Conservation (phyloP, 2,329 filamentous ascomycete genomes). For the Dothideomycetes sp. region DNA sequence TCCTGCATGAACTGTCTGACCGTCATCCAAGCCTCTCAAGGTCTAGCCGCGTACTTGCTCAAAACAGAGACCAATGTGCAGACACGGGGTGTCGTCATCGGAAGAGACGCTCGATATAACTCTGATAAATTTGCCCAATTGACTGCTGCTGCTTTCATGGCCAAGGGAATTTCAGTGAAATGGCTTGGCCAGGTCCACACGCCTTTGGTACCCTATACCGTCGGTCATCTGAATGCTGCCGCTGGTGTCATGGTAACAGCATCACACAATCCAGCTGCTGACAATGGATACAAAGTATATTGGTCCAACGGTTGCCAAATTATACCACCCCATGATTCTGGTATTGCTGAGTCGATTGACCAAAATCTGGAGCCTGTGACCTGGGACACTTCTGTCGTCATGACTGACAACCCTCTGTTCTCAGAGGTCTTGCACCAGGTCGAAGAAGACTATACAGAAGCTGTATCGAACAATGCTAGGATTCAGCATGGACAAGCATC, state of each 20-base stretch:
- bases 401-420: neutral
- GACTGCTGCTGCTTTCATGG: slow-evolving; percentile 50
- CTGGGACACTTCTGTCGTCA: slow-evolving; percentile 29
- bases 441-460: slow-evolving; percentile 5
- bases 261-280: slow-evolving; percentile 54
- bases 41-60: slow-evolving; percentile 52
- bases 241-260: slow-evolving; percentile 59
- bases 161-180: slow-evolving; percentile 49
- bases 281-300: slow-evolving; percentile 62
- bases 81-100: slow-evolving; percentile 48
- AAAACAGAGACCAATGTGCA: slow-evolving; percentile 31
- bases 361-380: slow-evolving; percentile 44
- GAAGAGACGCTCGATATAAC: slow-evolving; percentile 54
- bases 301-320: slow-evolving; percentile 58
- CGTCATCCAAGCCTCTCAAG: slow-evolving; percentile 49
- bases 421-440: slow-evolving; percentile 4
- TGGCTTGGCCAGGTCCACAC: slow-evolving; percentile 52
- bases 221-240: slow-evolving; percentile 43
- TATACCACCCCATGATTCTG: slow-evolving; percentile 51
- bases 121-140: slow-evolving; percentile 52
- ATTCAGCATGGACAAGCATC: neutral
- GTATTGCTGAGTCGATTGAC: slow-evolving; percentile 49
- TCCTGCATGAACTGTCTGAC: slow-evolving; percentile 35
- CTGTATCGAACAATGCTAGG: neutral
- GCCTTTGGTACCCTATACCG: slow-evolving; percentile 53